Percentiles rank a stretch among this genome's conserved stretches.
These are phyloP conservation scores for Takashimella tepidaria DNA, from an alignment of 1,284 basidiomycete species.

Conservation along the genomic window DNA sequence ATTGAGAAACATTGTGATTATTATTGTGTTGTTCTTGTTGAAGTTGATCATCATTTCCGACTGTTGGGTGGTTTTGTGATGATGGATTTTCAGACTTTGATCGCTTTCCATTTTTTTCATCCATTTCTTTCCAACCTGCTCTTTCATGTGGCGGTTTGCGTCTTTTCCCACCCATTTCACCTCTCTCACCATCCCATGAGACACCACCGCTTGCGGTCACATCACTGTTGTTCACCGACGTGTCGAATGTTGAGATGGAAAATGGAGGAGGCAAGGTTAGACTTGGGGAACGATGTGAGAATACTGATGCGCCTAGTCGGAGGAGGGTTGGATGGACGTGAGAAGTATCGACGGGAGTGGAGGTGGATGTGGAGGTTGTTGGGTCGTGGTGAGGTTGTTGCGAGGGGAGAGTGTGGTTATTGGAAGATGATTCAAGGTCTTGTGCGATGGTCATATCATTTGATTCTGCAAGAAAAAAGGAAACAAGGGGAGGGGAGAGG, in stretches of 20 bases:
- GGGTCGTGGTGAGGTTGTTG: background rate
- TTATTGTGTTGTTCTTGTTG: too few species aligned
- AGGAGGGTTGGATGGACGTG: background rate
- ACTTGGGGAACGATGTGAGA: background rate
- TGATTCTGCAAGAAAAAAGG: background rate
- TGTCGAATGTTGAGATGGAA: too few species aligned
- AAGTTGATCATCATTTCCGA: background rate
- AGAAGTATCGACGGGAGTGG: background rate
- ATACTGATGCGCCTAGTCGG: background rate
- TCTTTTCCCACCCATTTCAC: constrained; percentile 46
- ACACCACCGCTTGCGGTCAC: background rate
- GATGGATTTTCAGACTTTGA: constrained; percentile 5
- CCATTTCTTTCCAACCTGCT: constrained; percentile 44
- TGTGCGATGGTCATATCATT: background rate
- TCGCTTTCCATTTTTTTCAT: constrained; percentile 15
- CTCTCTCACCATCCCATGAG: constrained; percentile 13
- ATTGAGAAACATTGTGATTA: background rate
- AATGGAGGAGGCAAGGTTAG: background rate
- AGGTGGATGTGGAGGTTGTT: background rate
- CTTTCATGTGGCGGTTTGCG: constrained; percentile 38
- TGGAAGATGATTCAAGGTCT: background rate
- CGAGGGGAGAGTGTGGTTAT: background rate
- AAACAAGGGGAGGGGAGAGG: background rate
- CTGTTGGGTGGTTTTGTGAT: background rate
- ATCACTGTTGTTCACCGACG: background rate